Conservation (phyloP, 2,329 filamentous ascomycete genomes). For the Hirsutella thompsonii region DNA sequence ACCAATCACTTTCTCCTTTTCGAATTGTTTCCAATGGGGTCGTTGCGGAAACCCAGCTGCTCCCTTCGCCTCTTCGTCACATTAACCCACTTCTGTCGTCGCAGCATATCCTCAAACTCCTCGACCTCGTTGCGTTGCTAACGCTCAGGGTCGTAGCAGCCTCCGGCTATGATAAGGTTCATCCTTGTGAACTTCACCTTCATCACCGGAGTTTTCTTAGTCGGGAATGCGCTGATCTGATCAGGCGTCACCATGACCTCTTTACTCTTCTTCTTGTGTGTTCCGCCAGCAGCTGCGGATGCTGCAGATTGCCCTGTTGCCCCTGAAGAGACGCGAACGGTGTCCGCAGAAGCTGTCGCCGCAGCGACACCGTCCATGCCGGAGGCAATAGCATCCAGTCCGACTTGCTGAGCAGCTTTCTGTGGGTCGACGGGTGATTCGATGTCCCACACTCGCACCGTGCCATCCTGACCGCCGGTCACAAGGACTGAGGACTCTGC, state of each 20-base stretch:
- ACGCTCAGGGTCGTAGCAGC: constrained; percentile 48
- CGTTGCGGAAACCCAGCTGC: background rate
- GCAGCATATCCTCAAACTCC: background rate
- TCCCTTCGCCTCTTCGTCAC: background rate
- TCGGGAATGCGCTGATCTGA: constrained; percentile 88
- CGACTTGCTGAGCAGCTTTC: constrained; percentile 36
- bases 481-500: constrained; percentile 85
- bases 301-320: constrained; percentile 15
- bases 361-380: constrained; percentile 25
- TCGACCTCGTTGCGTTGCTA: constrained; percentile 11
- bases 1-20: background rate
- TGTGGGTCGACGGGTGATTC: constrained; percentile 54
- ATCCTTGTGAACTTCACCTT: constrained; percentile 89
- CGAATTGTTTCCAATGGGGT: background rate
- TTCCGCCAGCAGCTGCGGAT: constrained; percentile 15
- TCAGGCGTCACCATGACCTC: constrained; percentile 84
- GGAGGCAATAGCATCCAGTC: constrained; percentile 27
- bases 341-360: constrained; percentile 7
- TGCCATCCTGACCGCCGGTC: constrained; percentile 83
- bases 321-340: constrained; percentile 8
- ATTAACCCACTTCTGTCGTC: background rate
- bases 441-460: constrained; percentile 90
- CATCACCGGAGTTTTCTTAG: constrained; percentile 91
- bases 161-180: constrained; percentile 84
- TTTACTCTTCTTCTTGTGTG: constrained; percentile 66